phyloP scores from a whole-genome alignment of 805 yeast species.

The Cyberlindnera misumaiensis region DNA sequence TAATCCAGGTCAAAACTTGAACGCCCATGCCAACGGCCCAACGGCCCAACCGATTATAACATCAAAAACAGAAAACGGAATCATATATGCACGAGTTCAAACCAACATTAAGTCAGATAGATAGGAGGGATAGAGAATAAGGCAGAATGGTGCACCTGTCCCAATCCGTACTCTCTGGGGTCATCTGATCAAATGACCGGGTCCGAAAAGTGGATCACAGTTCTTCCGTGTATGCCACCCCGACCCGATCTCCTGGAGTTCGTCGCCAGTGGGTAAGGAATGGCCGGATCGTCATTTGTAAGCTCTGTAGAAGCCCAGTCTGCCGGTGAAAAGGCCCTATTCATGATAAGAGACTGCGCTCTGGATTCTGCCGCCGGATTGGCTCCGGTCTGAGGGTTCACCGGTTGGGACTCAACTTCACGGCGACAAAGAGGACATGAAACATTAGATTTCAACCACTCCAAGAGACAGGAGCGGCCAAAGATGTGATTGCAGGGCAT shows the following conservation, averaged over 20 bases:
- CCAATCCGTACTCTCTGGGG: too few relatives aligned
- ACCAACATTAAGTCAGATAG: too few relatives aligned
- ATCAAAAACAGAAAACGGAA: too few relatives aligned
- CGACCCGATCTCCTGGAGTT: conserved; percentile 1
- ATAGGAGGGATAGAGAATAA: too few relatives aligned
- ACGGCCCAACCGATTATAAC: too few relatives aligned
- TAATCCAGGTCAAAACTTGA: too few relatives aligned
- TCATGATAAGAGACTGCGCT: conserved; percentile 10
- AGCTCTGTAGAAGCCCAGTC: conserved; percentile 15
- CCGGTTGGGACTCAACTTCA: conserved; percentile 17
- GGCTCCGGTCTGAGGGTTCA: neutral
- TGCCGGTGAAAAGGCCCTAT: conserved; percentile 13
- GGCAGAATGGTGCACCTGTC: too few relatives aligned
- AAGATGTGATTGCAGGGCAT: conserved; percentile 85
- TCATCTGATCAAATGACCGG: neutral
- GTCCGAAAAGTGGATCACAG: conserved; percentile 1
- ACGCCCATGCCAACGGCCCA: too few relatives aligned
- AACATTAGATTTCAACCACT: conserved; percentile 55
- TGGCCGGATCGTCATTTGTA: conserved; percentile 14
- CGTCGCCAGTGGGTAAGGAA: conserved; percentile 14
- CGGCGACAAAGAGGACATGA: conserved; percentile 68
- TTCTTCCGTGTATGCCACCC: neutral
- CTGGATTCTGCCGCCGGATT: conserved; percentile 4
- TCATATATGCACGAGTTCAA: too few relatives aligned
- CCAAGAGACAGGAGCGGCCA: conserved; percentile 73